Evolutionary conservation across 345 rosid species (phyloP).

Genomic region (Gossypium mustelinum): DNA sequence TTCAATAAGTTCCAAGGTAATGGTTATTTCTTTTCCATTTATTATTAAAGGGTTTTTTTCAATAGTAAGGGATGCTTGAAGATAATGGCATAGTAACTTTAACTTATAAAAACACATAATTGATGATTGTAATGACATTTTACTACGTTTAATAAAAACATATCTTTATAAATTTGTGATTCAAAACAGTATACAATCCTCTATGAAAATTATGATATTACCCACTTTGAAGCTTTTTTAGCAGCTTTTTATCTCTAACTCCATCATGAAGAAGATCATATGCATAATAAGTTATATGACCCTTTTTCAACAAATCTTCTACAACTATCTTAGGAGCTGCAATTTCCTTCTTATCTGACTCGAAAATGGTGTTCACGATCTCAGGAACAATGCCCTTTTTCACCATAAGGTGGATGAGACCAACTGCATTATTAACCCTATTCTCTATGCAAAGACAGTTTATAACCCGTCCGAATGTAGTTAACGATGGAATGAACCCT

Average conservation of each 20-base stretch:
- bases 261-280: conserved; percentile 86
- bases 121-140: not conserved
- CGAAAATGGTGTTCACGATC: conserved; percentile 64
- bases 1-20: too few relatives aligned
- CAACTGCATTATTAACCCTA: conserved; percentile 65
- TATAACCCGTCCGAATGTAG: conserved; percentile 72
- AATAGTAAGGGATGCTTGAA: too few relatives aligned
- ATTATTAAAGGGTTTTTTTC: too few relatives aligned
- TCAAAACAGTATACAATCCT: conserved; percentile 9
- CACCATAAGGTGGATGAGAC: conserved; percentile 69
- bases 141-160: not conserved
- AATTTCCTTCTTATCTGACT: conserved; percentile 63
- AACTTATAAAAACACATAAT: too few relatives aligned
- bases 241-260: conserved; percentile 65
- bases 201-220: conserved; percentile 14
- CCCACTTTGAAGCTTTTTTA: conserved; percentile 38
- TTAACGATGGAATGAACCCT: conserved; percentile 63
- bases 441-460: conserved; percentile 75
- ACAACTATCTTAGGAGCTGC: conserved; percentile 90
- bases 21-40: too few relatives aligned
- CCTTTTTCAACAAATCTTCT: conserved; percentile 82
- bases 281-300: conserved; percentile 71
- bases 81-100: too few relatives aligned
- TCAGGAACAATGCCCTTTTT: conserved; percentile 66
- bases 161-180: not conserved